Base-by-base conservation (phyloP, 2,329 filamentous ascomycete genomes). In the Hypoxylon sp. region DNA sequence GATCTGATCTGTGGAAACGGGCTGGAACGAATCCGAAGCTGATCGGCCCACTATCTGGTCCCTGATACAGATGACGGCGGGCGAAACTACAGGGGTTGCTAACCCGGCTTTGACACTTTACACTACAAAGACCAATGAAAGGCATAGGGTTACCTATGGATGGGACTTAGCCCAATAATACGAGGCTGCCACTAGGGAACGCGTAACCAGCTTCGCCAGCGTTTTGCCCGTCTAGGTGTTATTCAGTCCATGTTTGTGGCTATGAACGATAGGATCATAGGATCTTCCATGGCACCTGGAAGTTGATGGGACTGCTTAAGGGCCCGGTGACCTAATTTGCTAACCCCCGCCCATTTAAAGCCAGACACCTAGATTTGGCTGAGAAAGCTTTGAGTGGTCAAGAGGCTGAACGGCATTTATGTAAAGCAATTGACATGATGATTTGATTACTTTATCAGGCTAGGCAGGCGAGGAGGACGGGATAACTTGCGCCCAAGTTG, bases 21-120 rank as follows among this genome's bases (percentile, higher is more conserved):
- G 62, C 48, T 59, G 59, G 61, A 61, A 60, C 62, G 61, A 72
- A 72, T 54, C 64, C 70, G 64, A 68, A 49, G 49, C 42, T 72
- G 61, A 51, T 35, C 50, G 63, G 56, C 50, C 63, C 56, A 66
- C 69, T 40, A 46, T 51, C 35, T 51, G 53, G 57, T 55, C 53
- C 59, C 40, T 66, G 62, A 63, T 57, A 44, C 58, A 65, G 37
- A 63, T 58, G 58, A 56, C 14, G 30, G 31, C 46, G 49, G 55
- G 54, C 31, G 53, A 60, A 40, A 35, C 40, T 46, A 25, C 64
- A 68, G 54, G 65, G 59, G 22, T 57, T 51, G 14, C 17, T n/a
- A 30, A 62, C 54, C 33, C 54, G 51, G n/a, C 35, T 25, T 56
- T 22, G 11, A 6, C 13, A 48, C 46, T 27, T 27, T 37, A 40